phyloP scores from a whole-genome alignment of 2,329 filamentous ascomycete species.

The Colletotrichum eleusines region DNA sequence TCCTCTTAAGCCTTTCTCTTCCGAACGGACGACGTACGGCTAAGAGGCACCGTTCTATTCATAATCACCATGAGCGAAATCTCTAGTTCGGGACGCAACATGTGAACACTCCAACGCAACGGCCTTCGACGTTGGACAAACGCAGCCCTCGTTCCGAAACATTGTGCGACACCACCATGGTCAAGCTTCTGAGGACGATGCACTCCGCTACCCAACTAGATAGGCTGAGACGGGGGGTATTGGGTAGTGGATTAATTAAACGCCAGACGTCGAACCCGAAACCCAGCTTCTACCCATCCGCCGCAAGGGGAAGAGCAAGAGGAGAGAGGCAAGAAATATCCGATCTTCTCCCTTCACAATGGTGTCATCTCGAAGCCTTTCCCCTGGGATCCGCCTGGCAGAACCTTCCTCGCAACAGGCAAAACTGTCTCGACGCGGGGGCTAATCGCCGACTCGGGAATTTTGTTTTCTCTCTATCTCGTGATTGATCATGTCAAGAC shows the following conservation, averaged over 20 bases:
- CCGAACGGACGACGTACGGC: constrained; percentile 22
- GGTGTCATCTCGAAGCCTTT: constrained; percentile 34
- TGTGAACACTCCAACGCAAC: background rate
- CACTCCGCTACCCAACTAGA: constrained; percentile 24
- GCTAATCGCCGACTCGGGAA: constrained; percentile 12
- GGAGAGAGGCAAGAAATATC: background rate
- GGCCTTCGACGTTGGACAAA: background rate
- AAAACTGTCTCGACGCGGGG: constrained; percentile 9
- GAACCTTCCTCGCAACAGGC: constrained; percentile 25
- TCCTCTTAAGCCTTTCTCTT: constrained; percentile 20
- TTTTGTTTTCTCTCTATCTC: background rate
- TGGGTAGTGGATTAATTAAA: constrained; percentile 14
- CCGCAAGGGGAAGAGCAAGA: background rate
- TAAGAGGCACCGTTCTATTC: constrained; percentile 5
- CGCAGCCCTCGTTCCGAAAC: constrained; percentile 28
- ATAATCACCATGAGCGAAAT: too few relatives aligned
- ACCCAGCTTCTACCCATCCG: constrained; percentile 9
- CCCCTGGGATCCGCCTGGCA: constrained; percentile 9
- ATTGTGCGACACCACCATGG: constrained; percentile 30
- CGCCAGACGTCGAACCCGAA: constrained; percentile 13
- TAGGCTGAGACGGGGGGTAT: constrained; percentile 4
- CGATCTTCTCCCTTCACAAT: constrained; percentile 21
- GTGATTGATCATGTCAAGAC: background rate
- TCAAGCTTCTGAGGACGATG: constrained; percentile 29
- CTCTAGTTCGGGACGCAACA: background rate